phyloP scores from a whole-genome alignment of 805 yeast genomes.

The Ogataea haglerorum region DNA sequence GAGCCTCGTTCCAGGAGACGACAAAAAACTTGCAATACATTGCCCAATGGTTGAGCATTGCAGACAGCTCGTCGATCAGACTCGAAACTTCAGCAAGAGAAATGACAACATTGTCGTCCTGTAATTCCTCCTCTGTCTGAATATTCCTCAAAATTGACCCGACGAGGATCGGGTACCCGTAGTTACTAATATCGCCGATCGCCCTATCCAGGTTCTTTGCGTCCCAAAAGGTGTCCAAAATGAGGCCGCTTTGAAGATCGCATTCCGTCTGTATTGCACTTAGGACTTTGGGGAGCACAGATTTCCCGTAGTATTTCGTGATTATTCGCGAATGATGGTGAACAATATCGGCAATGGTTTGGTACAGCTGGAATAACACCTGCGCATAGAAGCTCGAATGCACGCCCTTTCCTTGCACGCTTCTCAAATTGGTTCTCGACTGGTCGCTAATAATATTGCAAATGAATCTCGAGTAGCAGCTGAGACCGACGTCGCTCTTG shows the following conservation, averaged over 20 bases:
- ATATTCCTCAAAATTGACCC: slow-evolving; percentile 32
- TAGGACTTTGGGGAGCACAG: slow-evolving; percentile 63
- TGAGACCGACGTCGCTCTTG: slow-evolving; percentile 65
- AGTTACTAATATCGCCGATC: slow-evolving; percentile 51
- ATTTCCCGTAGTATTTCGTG: slow-evolving; percentile 63
- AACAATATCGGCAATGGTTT: slow-evolving; percentile 78
- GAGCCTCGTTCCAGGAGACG: slow-evolving; percentile 57
- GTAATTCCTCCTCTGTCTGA: slow-evolving; percentile 20
- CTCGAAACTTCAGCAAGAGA: slow-evolving; percentile 67
- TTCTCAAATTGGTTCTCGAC: slow-evolving; percentile 61
- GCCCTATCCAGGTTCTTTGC: slow-evolving; percentile 55
- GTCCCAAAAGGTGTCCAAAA: slow-evolving; percentile 83
- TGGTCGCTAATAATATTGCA: slow-evolving; percentile 81
- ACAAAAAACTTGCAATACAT: slow-evolving; percentile 71
- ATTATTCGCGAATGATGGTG: slow-evolving; percentile 84
- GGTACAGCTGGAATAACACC: slow-evolving; percentile 67
- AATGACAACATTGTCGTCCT: slow-evolving; percentile 25
- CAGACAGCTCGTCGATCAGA: slow-evolving; percentile 63
- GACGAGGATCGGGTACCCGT: slow-evolving; percentile 49
- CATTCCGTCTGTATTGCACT: slow-evolving; percentile 79
- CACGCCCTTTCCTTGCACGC: slow-evolving; percentile 34
- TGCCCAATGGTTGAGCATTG: slow-evolving; percentile 83
- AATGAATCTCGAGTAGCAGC: slow-evolving; percentile 80
- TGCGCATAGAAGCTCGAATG: slow-evolving; percentile 55
- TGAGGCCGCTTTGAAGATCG: slow-evolving; percentile 88